These are phyloP conservation scores for Macrolepiota fuliginosa DNA, from an alignment of 768 basidiomycete genomes.

Conservation along the genomic window DNA sequence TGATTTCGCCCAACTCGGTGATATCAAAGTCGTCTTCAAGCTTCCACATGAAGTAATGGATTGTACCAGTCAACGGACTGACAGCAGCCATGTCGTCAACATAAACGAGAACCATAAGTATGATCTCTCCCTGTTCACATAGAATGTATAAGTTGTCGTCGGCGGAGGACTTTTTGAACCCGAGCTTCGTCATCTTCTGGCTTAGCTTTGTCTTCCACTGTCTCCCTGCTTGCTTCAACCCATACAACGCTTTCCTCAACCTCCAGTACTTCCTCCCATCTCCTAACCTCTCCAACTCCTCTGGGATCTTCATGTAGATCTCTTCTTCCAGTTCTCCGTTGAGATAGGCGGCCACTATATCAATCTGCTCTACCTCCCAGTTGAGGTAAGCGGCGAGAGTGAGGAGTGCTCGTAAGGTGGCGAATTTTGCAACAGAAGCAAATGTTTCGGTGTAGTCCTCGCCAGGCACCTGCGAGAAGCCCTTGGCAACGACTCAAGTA, in stretches of 20 bases:
- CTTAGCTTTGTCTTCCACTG: constrained; percentile 25
- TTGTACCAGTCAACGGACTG: constrained; percentile 14
- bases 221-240: constrained; percentile 31
- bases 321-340: constrained; percentile 24
- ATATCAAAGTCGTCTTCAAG: constrained; percentile 26
- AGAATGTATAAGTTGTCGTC: constrained; percentile 10
- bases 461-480: constrained; percentile 27
- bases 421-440: constrained; percentile 22
- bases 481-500: constrained; percentile 23
- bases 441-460: constrained; percentile 33
- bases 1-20: constrained; percentile 25
- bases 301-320: constrained; percentile 25
- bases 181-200: background rate
- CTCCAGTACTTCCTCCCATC: constrained; percentile 14
- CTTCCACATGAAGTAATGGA: constrained; percentile 16
- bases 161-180: constrained; percentile 10
- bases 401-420: constrained; percentile 20
- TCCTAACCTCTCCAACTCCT: constrained; percentile 15
- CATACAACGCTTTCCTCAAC: constrained; percentile 29
- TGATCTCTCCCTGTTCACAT: background rate
- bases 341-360: constrained; percentile 24
- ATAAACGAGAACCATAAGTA: constrained; percentile 14
- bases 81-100: constrained; percentile 16
- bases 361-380: constrained; percentile 16
- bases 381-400: constrained; percentile 15